Evolutionary conservation across 805 yeast genomes (phyloP).

Genomic region (Starmera caribaea): DNA sequence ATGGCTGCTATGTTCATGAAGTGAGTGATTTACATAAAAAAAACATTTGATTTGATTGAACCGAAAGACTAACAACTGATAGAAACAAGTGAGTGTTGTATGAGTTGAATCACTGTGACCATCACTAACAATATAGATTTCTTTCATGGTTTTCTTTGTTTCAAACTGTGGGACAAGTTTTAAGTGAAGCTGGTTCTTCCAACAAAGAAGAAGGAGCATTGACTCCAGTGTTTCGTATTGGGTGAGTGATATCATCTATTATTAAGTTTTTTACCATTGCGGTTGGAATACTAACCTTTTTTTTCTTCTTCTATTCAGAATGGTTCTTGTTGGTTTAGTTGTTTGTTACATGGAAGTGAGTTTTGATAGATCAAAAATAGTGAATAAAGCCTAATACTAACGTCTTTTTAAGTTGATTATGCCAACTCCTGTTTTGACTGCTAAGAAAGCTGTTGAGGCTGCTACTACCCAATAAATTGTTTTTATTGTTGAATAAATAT

Average conservation of each 20-base stretch:
- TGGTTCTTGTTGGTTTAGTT: slow-evolving; percentile 36
- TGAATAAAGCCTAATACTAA: neutral
- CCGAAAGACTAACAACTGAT: neutral
- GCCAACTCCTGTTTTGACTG: slow-evolving; percentile 19
- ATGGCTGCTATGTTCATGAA: slow-evolving; percentile 63
- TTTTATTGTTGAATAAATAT: neutral
- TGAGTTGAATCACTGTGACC: neutral
- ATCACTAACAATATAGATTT: slow-evolving; percentile 20
- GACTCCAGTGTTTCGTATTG: slow-evolving; percentile 22
- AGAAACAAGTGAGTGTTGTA: slow-evolving; percentile 16
- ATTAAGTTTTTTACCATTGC: too few relatives aligned
- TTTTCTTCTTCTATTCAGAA: slow-evolving; percentile 18
- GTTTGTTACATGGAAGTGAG: slow-evolving; percentile 45
- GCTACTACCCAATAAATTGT: neutral
- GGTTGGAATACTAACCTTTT: too few relatives aligned
- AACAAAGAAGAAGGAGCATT: slow-evolving; percentile 25
- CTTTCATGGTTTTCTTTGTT: slow-evolving; percentile 47
- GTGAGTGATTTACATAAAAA: slow-evolving; percentile 23
- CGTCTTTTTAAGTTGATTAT: slow-evolving; percentile 1
- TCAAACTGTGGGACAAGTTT: slow-evolving; percentile 33
- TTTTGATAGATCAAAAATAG: too few relatives aligned
- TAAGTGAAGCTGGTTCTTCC: slow-evolving; percentile 17
- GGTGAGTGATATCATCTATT: neutral
- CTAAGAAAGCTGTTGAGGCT: slow-evolving; percentile 9
- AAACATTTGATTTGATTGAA: neutral